Base-by-base conservation (phyloP, 306 rosid species). In the Adenanthera pavonina region DNA sequence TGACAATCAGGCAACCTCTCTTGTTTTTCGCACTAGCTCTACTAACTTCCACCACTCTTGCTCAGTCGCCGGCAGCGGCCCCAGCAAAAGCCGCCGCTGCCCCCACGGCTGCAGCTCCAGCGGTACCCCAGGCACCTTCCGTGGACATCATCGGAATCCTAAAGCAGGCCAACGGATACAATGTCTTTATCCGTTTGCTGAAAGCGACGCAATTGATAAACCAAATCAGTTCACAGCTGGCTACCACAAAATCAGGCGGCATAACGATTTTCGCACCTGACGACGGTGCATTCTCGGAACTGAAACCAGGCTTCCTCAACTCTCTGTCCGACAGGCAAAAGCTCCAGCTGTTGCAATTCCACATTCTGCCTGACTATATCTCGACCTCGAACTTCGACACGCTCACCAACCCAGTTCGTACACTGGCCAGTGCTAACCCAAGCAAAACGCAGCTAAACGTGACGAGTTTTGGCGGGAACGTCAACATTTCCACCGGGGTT, bases 231-330 rank as follows among this genome's bases (percentile, higher is more conserved):
- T 82, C 85, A 6, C 90, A 89, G 60, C 92, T 92, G 33, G 35
- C 77, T 41, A 77, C 86, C 48, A 75, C 89, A 8, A 89, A 92
- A 49, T 84, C 86, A 5, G 85, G 88, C 7, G 92, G 90, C 30
- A 20, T 89, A 20, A 89, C 97, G 33, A 47, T 92, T 0, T 80
- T 92, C 0, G 91, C 93, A 0, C 89, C 90, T 0, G 88, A 87
- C 0, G 94, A 92, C 72, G 74, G 81, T 6, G 90, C 97, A 13
- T 92, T 92, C 80, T 74, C 97, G 0, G 83, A 67, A 53, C 97
- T 92, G 75, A 86, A 87, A 75, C 78, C 94, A 3, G 94, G 97
- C 1, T 90, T 90, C 85, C 92, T 90, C 44, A 92, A 92, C 81
- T 41, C 84, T 1, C 86, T 90, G 0, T 79, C 87, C 1, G 88